Conservation (phyloP, 208 protist species). For the Trypanosoma platydactyli region DNA sequence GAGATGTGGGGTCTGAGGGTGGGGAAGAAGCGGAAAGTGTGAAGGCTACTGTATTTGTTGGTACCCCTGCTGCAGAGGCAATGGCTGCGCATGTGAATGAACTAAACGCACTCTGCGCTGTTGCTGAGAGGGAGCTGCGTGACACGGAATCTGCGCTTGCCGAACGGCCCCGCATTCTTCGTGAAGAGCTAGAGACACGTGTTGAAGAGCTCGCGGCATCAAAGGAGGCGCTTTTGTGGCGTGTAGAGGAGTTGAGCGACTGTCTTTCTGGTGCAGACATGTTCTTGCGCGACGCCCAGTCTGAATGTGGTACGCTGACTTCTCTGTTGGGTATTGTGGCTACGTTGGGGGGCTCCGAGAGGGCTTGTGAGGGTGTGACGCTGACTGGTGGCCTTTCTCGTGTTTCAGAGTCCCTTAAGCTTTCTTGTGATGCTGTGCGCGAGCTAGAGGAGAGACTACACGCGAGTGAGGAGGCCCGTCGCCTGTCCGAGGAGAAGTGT, state of each 20-base stretch:
- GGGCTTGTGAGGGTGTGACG: no score
- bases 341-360: neutral
- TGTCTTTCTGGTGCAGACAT: constrained; percentile 4
- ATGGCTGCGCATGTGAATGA: constrained; percentile 6
- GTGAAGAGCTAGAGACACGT: constrained; percentile 6
- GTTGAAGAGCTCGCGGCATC: constrained; percentile 11
- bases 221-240: constrained; percentile 15
- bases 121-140: constrained; percentile 1
- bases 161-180: neutral
- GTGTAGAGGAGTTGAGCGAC: neutral
- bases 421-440: constrained; percentile 5
- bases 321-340: constrained; percentile 7
- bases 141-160: neutral
- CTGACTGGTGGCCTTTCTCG: neutral
- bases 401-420: constrained; percentile 1
- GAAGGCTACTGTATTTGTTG: no score
- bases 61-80: no score
- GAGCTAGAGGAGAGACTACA: neutral
- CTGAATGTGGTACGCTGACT: constrained; percentile 2
- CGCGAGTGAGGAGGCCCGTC: constrained; percentile 5
- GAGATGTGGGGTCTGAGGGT: no score
- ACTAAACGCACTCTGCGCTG: constrained; percentile 15
- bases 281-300: constrained; percentile 1
- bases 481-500: constrained; percentile 4
- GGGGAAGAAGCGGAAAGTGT: no score